A percentile compares a stretch with the other conserved stretches of the same genome.
These are phyloP conservation scores for Paramecium pentaurelia DNA, from an alignment of 73 alveolate species.

Conservation along the genomic window DNA sequence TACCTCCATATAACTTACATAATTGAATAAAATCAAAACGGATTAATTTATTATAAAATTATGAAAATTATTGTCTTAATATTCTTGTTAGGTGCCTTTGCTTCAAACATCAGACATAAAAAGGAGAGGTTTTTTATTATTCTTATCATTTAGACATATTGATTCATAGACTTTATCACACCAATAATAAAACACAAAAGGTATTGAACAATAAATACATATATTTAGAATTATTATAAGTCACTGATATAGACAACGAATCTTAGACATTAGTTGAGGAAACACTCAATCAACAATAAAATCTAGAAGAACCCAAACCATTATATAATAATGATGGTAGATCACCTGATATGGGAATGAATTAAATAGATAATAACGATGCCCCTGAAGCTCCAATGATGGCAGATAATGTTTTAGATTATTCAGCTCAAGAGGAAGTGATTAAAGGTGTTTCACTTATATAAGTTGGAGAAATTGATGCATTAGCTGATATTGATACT, in stretches of 20 bases:
- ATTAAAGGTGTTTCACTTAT: neutral
- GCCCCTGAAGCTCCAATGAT: neutral
- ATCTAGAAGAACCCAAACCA: neutral
- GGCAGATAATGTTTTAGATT: conserved; percentile 1
- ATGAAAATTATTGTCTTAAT: conserved; percentile 12
- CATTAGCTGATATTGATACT: neutral
- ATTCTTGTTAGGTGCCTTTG: conserved; percentile 6
- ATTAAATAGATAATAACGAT: neutral
- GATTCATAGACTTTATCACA: neutral
- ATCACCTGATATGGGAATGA: conserved; percentile 8
- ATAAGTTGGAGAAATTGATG: conserved; percentile 5
- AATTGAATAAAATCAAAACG: conserved; percentile 21
- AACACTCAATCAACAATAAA: neutral
- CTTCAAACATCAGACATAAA: neutral
- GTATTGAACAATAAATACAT: neutral
- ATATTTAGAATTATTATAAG: neutral
- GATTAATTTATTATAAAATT: neutral
- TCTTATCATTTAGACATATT: neutral
- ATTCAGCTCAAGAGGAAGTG: neutral
- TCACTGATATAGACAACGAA: neutral
- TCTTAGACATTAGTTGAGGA: conserved; percentile 1
- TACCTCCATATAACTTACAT: neutral
- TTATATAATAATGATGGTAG: conserved; percentile 12
- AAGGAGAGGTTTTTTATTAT: neutral
- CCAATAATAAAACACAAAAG: neutral